These are phyloP conservation scores for Papiliotrema laurentii DNA, from an alignment of 1,284 basidiomycete species.

Conservation along the genomic window DNA sequence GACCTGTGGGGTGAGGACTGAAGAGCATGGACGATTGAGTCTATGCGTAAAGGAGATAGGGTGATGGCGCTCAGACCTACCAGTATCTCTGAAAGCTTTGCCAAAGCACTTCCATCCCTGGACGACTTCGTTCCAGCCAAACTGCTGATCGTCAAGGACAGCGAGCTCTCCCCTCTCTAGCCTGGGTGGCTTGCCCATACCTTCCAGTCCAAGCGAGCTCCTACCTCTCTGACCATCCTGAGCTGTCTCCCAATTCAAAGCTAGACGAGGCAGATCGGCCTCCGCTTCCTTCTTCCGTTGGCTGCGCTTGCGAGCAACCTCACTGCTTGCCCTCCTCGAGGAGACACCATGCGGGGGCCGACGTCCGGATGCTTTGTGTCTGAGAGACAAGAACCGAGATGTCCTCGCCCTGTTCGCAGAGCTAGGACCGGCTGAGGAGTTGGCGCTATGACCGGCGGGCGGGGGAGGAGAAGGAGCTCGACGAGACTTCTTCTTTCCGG, in stretches of 20 bases:
- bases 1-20: slow-evolving; percentile 13
- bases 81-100: slow-evolving; percentile 21
- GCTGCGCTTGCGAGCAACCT: slow-evolving; percentile 8
- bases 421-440: slow-evolving; percentile 1
- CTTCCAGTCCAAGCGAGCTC: slow-evolving; percentile 20
- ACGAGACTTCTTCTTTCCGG: slow-evolving; percentile 27
- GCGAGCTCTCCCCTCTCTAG: slow-evolving; percentile 22
- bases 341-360: slow-evolving; percentile 7
- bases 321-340: slow-evolving; percentile 13
- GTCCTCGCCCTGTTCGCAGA: slow-evolving; percentile 8
- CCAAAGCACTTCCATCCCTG: slow-evolving; percentile 34
- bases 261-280: slow-evolving; percentile 11
- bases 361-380: slow-evolving; percentile 6
- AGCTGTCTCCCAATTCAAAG: slow-evolving; percentile 14
- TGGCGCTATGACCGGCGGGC: neutral
- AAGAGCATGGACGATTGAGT: no score
- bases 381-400: slow-evolving; percentile 14
- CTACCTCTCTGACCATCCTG: slow-evolving; percentile 1
- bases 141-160: slow-evolving; percentile 20
- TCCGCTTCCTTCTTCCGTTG: neutral
- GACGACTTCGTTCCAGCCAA: slow-evolving; percentile 21
- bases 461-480: neutral
- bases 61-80: slow-evolving; percentile 17
- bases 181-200: slow-evolving; percentile 19
- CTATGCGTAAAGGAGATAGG: no score